Percentiles rank a stretch among this genome's conserved stretches.
phyloP scores from a whole-genome alignment of 2,329 filamentous ascomycete genomes.

The Colletotrichum paranaense region DNA sequence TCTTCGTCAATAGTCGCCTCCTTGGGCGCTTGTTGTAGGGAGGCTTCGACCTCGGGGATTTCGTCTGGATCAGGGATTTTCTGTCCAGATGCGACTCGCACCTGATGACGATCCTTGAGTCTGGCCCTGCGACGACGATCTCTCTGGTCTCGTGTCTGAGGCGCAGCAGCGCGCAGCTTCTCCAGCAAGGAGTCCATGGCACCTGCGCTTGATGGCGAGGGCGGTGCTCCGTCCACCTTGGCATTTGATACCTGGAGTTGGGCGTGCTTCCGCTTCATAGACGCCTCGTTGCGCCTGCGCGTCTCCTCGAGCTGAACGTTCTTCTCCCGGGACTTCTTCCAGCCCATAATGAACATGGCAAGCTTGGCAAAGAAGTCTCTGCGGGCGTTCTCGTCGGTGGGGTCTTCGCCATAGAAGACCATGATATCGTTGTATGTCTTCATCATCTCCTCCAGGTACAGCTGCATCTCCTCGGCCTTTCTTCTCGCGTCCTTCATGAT shows the following conservation, averaged over 20 bases:
- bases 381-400: constrained; percentile 89
- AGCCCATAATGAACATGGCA: constrained; percentile 88
- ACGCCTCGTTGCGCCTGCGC: constrained; percentile 86
- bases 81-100: constrained; percentile 89
- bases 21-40: constrained; percentile 47
- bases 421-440: constrained; percentile 95
- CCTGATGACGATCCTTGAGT: constrained; percentile 90
- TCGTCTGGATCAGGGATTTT: constrained; percentile 82
- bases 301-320: constrained; percentile 86
- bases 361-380: constrained; percentile 97
- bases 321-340: constrained; percentile 97
- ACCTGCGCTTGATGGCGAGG: constrained; percentile 80
- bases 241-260: constrained; percentile 67
- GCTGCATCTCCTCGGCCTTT: constrained; percentile 94
- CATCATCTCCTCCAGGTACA: constrained; percentile 94
- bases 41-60: constrained; percentile 65
- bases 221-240: constrained; percentile 57
- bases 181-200: constrained; percentile 97
- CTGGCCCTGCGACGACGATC: constrained; percentile 88
- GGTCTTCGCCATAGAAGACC: constrained; percentile 95
- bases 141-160: constrained; percentile 87
- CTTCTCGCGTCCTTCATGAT: constrained; percentile 96
- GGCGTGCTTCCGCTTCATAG: constrained; percentile 90
- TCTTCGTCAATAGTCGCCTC: constrained; percentile 59
- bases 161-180: constrained; percentile 93